These are phyloP conservation scores for Leishmania gerbilli DNA, from an alignment of 208 protist species.

Conservation along the genomic window DNA sequence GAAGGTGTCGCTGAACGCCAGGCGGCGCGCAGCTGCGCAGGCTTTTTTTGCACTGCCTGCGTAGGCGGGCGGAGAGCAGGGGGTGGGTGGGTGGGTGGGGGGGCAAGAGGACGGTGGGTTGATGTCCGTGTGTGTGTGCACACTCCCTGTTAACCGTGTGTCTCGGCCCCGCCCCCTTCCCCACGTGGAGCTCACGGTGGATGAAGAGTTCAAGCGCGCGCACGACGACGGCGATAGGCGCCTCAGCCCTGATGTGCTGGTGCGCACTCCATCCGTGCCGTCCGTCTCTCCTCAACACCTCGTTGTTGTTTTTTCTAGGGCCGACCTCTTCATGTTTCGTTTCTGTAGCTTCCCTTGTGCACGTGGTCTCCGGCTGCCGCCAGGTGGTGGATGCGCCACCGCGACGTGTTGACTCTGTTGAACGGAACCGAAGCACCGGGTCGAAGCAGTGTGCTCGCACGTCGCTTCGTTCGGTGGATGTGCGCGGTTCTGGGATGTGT, in stretches of 20 bases:
- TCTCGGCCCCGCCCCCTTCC: not conserved
- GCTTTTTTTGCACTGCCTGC: slow-evolving; percentile 31
- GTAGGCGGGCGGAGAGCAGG: not conserved
- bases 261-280: not conserved
- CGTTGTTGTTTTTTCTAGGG: not conserved
- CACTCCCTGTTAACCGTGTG: not conserved
- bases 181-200: not conserved
- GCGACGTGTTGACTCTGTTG: not conserved
- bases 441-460: not conserved
- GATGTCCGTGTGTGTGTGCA: not conserved
- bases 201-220: not conserved
- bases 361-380: not conserved
- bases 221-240: not conserved
- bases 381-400: not conserved
- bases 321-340: not conserved
- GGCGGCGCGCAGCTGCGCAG: slow-evolving; percentile 38
- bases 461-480: not conserved
- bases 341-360: not conserved
- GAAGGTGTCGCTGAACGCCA: slow-evolving; percentile 83
- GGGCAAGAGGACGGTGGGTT: not conserved
- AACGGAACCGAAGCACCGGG: not conserved
- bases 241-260: not conserved
- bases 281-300: not conserved
- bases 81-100: not conserved
- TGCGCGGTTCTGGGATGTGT: not conserved